Percentiles rank a stretch among this genome's conserved stretches.
phyloP scores from a whole-genome alignment of 2,329 filamentous ascomycete species.

The Ceratocystiopsis brevicomis region DNA sequence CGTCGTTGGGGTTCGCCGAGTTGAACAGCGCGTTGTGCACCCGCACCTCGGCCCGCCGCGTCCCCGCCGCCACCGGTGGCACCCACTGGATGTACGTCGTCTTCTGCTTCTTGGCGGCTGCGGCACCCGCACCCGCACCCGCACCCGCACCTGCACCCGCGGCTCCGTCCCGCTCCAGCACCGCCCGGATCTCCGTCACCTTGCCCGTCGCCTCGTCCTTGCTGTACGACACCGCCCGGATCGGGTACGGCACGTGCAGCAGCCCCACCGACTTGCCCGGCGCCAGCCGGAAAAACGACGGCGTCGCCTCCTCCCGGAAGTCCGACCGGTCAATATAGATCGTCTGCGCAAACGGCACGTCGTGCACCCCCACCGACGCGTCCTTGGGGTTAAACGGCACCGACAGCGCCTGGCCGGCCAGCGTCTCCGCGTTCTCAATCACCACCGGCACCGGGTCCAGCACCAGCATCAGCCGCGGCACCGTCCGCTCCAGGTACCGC shows the following conservation, averaged over 20 bases:
- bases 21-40: conserved; percentile 74
- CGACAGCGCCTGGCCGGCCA: conserved; percentile 40
- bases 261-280: conserved; percentile 55
- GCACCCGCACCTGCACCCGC: too few relatives aligned
- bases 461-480: conserved; percentile 76
- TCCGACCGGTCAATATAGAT: conserved; percentile 73
- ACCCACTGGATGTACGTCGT: conserved; percentile 92
- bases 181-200: conserved; percentile 41
- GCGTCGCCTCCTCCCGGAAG: conserved; percentile 53
- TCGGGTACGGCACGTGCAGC: conserved; percentile 49
- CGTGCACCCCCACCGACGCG: conserved; percentile 42
- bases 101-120: conserved; percentile 30
- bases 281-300: conserved; percentile 61
- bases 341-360: conserved; percentile 47
- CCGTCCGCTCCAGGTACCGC: conserved; percentile 69
- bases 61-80: conserved; percentile 32
- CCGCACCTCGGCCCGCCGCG: conserved; percentile 53
- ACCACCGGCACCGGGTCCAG: conserved; percentile 69
- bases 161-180: conserved; percentile 45
- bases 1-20: conserved; percentile 60
- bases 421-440: conserved; percentile 59
- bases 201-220: conserved; percentile 38
- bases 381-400: conserved; percentile 73
- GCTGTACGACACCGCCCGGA: conserved; percentile 48
- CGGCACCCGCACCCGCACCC: too few relatives aligned